Evolutionary conservation across 495 filamentous ascomycete species (phyloP), one percentile per base, ranked within the genome.

Genomic region (Umbilicaria muhlenbergii): DNA sequence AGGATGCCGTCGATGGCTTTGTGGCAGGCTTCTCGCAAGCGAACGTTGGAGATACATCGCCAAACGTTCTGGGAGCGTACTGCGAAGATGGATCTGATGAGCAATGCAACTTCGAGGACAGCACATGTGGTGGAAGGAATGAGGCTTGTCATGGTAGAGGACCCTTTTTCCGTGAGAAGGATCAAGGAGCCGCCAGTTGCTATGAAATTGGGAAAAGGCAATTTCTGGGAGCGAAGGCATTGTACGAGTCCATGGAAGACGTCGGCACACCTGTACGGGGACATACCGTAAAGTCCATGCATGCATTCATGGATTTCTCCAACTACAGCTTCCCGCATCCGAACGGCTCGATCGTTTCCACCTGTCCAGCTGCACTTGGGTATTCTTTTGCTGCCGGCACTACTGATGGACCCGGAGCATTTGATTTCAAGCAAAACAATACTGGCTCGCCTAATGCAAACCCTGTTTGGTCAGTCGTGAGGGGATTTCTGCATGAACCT

Each of bases 321-420:
- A 73, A 69, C 42, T 89, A 78, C 52, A 72, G 61, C 11, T 94
- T 95, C 50, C 56, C 62, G 11, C 74, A 88, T 6, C 69, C 82
- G 0, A 93, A 94, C 53, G 81, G 82, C 36, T 80, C 77, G 10
- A 68, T 60, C 16, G 73, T 79, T 13, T 68, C 56, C 16, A 94
- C 89, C 10, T 95, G 91, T 51, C 78, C 86, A 10, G 91, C 91
- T n/a, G 91, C 88, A 0, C 59, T 98, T 33, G 91, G 91, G 16
- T 93, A 88, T 48, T 86, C 82, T 2, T 98, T 98, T 60, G 91
- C 91, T 12, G 91, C 83, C 10, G 91, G 91, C 6, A 98, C 91
- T 1, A 86, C 86, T 1, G 91, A 98, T 56, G 86, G 91, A 8
- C 89, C 89, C 0, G 91, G 91, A 0, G 78, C 75, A 3, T 94